phyloP scores from a whole-genome alignment of 1,284 basidiomycete species.

The Fereydounia khargensis region DNA sequence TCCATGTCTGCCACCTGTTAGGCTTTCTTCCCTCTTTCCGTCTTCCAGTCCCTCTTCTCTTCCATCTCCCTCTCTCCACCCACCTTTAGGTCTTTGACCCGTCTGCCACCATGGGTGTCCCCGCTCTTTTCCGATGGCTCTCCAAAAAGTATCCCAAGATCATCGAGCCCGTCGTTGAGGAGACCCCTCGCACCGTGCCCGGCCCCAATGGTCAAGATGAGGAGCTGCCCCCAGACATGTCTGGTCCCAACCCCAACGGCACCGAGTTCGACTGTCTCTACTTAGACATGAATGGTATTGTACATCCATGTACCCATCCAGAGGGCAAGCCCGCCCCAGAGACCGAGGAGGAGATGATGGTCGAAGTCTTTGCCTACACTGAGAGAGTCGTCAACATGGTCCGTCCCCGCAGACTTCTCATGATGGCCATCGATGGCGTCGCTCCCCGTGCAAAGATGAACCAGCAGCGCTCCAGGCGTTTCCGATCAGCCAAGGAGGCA shows the following conservation, averaged over 20 bases:
- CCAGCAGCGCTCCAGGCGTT: constrained; percentile 92
- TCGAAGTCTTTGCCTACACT: constrained; percentile 94
- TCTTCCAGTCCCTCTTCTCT: background rate
- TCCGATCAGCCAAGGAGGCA: constrained; percentile 90
- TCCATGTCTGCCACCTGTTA: no score
- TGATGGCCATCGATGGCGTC: constrained; percentile 99
- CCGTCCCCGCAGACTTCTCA: constrained; percentile 85
- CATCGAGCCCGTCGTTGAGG: constrained; percentile 53
- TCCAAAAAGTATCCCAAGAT: constrained; percentile 58
- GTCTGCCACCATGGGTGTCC: constrained; percentile 44
- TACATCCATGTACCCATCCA: constrained; percentile 97
- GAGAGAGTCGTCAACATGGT: constrained; percentile 97
- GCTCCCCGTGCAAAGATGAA: constrained; percentile 99
- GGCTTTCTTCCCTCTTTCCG: background rate
- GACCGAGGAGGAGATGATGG: constrained; percentile 99
- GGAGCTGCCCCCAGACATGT: constrained; percentile 78
- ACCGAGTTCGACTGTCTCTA: constrained; percentile 95
- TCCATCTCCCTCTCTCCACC: background rate
- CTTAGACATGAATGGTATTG: constrained; percentile 64
- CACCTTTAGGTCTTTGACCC: background rate
- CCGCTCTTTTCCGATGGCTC: constrained; percentile 57
- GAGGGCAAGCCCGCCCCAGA: constrained; percentile 88
- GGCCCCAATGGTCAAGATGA: constrained; percentile 66
- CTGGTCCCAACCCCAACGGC: constrained; percentile 87
- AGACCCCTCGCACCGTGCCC: constrained; percentile 42